phyloP scores from a whole-genome alignment of 768 basidiomycete species.

The Obba rivulosa region DNA sequence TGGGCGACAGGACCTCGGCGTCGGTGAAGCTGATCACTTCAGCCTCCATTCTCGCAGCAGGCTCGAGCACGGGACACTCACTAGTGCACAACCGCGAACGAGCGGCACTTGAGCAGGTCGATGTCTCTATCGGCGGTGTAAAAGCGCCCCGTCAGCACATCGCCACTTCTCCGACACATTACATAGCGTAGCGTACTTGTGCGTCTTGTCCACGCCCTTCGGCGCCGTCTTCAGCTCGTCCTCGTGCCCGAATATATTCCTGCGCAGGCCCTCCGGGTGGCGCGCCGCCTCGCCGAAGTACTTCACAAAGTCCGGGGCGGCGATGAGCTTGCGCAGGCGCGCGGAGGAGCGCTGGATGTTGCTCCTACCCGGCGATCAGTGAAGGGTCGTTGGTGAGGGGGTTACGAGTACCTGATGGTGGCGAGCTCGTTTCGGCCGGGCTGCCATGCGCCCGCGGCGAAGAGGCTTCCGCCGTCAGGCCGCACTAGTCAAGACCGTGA shows the following conservation, averaged over 20 bases:
- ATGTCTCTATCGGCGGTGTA: conserved; percentile 58
- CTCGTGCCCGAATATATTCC: conserved; percentile 81
- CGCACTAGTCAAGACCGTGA: conserved; percentile 18
- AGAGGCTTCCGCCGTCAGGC: conserved; percentile 58
- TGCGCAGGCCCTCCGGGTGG: conserved; percentile 53
- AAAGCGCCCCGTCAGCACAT: not conserved
- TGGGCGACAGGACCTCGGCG: conserved; percentile 57
- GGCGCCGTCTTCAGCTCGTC: conserved; percentile 90
- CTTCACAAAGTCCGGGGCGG: conserved; percentile 62
- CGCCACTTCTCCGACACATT: not conserved
- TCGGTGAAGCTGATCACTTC: conserved; percentile 57
- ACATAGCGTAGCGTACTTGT: conserved; percentile 43
- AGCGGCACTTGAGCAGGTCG: conserved; percentile 82
- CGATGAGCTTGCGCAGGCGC: conserved; percentile 64
- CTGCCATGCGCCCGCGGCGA: conserved; percentile 81
- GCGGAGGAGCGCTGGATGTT: conserved; percentile 59
- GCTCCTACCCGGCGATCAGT: conserved; percentile 30
- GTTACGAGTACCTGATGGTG: conserved; percentile 47
- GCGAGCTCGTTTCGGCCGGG: conserved; percentile 75
- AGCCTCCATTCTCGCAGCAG: not conserved
- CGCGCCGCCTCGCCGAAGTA: conserved; percentile 71
- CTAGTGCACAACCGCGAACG: conserved; percentile 64
- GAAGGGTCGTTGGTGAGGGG: not conserved
- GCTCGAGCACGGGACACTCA: conserved; percentile 25
- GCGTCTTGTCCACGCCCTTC: conserved; percentile 82